These are phyloP conservation scores for Chaetomiaceae sp. DNA, from an alignment of 2,329 filamentous ascomycete genomes.

Conservation along the genomic window DNA sequence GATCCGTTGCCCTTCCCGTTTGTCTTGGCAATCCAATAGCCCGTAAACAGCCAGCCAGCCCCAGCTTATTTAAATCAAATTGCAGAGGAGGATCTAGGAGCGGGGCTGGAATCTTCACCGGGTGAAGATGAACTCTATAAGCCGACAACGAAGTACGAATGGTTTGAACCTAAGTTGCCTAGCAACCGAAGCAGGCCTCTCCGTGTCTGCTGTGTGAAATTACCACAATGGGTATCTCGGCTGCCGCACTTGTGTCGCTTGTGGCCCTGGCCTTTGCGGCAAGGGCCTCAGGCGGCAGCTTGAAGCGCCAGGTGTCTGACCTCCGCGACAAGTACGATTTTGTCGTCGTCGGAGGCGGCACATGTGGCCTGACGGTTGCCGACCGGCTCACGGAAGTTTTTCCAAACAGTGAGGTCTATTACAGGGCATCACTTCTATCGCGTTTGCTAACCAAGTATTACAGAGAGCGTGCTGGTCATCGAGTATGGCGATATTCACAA, in stretches of 20 bases:
- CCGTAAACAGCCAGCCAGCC: too few relatives aligned
- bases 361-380: constrained; percentile 30
- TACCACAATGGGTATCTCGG: constrained; percentile 5
- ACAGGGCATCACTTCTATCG: constrained; percentile 5
- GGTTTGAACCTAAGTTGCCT: too few relatives aligned
- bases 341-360: constrained; percentile 30
- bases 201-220: background rate
- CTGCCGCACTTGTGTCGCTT: constrained; percentile 7
- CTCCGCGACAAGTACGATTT: constrained; percentile 29
- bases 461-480: constrained; percentile 20
- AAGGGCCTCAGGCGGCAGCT: background rate
- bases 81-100: too few relatives aligned
- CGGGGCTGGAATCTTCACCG: too few relatives aligned
- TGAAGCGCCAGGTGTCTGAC: constrained; percentile 25
- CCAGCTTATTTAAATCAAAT: too few relatives aligned
- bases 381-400: constrained; percentile 29
- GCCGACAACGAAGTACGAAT: too few relatives aligned
- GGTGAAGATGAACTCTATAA: too few relatives aligned
- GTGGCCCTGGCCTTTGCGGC: constrained; percentile 4
- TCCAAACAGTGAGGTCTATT: constrained; percentile 26
- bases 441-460: background rate
- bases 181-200: too few relatives aligned
- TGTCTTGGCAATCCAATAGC: too few relatives aligned
- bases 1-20: too few relatives aligned
- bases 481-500: constrained; percentile 23